Evolutionary conservation across 2,329 filamentous ascomycete genomes (phyloP).

Genomic region (Hymenotorrendiella dingleyae): DNA sequence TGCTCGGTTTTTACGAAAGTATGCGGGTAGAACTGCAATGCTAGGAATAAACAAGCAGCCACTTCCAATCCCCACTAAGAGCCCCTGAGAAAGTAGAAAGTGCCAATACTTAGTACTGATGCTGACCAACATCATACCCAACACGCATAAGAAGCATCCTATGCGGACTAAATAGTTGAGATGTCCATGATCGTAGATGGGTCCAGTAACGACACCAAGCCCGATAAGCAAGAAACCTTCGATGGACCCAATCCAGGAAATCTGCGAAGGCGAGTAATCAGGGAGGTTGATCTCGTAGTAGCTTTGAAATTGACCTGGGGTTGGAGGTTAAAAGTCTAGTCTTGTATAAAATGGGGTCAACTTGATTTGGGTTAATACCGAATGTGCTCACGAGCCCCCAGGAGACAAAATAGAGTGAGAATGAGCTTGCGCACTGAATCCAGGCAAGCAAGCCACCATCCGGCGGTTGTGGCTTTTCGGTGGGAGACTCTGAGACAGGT

Average conservation of each 20-base stretch:
- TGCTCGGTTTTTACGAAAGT: slow-evolving; percentile 46
- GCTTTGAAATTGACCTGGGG: not conserved
- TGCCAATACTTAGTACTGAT: not conserved
- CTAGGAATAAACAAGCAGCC: slow-evolving; percentile 52
- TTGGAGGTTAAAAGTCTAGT: not conserved
- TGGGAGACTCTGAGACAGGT: not conserved
- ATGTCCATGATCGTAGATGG: not conserved
- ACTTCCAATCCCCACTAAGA: slow-evolving; percentile 55
- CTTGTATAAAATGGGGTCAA: no score
- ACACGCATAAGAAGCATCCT: not conserved
- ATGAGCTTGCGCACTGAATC: not conserved
- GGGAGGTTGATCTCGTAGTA: not conserved
- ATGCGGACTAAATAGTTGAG: not conserved
- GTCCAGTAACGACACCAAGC: not conserved
- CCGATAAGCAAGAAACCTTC: not conserved
- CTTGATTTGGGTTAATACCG: not conserved
- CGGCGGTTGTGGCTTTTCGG: not conserved
- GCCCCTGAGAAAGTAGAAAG: slow-evolving; percentile 42
- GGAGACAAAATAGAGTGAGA: not conserved
- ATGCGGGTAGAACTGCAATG: slow-evolving; percentile 50
- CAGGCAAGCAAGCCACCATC: not conserved
- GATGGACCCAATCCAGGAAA: slow-evolving; percentile 1
- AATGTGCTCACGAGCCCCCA: not conserved
- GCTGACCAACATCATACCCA: not conserved
- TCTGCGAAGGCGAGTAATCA: not conserved